These are phyloP conservation scores for Pichia cabralensis DNA, from an alignment of 805 yeast species.

Conservation along the genomic window DNA sequence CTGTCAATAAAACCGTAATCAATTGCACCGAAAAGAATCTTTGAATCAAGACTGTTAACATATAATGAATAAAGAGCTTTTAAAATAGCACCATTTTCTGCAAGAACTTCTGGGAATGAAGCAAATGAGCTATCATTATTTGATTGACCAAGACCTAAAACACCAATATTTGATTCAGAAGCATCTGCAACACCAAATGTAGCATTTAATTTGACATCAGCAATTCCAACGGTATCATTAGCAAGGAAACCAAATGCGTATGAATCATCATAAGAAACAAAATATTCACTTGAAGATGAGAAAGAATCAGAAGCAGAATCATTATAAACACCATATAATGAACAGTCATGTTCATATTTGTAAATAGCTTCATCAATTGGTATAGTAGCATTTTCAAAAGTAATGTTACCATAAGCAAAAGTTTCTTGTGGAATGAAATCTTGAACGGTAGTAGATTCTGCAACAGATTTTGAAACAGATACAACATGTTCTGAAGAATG, in stretches of 20 bases:
- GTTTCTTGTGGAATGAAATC: constrained; percentile 1
- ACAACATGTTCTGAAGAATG: not conserved
- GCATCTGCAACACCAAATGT: constrained; percentile 10
- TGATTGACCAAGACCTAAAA: constrained; percentile 12
- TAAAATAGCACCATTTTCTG: constrained; percentile 7
- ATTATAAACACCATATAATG: constrained; percentile 10
- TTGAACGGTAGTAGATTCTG: constrained; percentile 3
- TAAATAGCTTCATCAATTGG: constrained; percentile 1
- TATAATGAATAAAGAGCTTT: constrained; percentile 10
- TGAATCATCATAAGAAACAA: constrained; percentile 2
- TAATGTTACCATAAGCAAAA: not conserved
- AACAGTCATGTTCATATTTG: constrained; percentile 6
- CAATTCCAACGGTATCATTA: constrained; percentile 7
- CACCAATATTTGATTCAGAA: constrained; percentile 11
- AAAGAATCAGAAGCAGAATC: constrained; percentile 6
- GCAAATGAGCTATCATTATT: constrained; percentile 6
- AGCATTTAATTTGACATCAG: constrained; percentile 1
- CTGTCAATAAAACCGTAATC: constrained; percentile 3
- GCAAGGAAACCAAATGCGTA: constrained; percentile 9
- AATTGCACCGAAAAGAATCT: constrained; percentile 12
- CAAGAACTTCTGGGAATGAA: constrained; percentile 9
- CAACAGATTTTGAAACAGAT: not conserved
- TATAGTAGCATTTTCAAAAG: not conserved
- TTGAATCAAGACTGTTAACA: constrained; percentile 1
- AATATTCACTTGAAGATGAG: constrained; percentile 1